These are phyloP conservation scores for Wallacemonas rigidus DNA, from an alignment of 208 protist species.

Conservation along the genomic window DNA sequence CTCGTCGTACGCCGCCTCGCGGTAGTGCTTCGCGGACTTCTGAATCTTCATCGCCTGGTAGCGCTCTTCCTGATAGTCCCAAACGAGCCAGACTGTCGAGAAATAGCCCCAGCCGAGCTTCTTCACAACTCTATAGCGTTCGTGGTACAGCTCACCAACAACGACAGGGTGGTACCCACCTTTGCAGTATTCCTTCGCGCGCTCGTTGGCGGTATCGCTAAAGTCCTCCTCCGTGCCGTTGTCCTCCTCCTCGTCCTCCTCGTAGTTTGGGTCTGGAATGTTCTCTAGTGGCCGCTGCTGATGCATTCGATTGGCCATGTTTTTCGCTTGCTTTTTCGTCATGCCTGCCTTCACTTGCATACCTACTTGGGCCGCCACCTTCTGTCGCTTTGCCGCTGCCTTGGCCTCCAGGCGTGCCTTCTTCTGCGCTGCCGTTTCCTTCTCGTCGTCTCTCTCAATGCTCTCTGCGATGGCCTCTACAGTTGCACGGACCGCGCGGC, in stretches of 20 bases:
- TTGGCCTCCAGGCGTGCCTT: constrained; percentile 19
- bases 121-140: constrained; percentile 92
- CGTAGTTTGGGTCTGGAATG: constrained; percentile 42
- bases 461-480: constrained; percentile 57
- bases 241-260: constrained; percentile 39
- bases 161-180: constrained; percentile 97
- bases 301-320: constrained; percentile 45
- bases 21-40: constrained; percentile 79
- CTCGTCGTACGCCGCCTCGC: constrained; percentile 82
- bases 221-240: constrained; percentile 77
- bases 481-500: constrained; percentile 44
- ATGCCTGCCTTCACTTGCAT: constrained; percentile 67
- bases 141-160: constrained; percentile 93
- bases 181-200: constrained; percentile 82
- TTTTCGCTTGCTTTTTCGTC: constrained; percentile 62
- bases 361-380: constrained; percentile 43
- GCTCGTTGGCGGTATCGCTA: constrained; percentile 88
- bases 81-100: constrained; percentile 98
- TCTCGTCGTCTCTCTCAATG: constrained; percentile 42
- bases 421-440: constrained; percentile 23
- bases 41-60: constrained; percentile 87
- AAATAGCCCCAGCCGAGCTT: constrained; percentile 99
- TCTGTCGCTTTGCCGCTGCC: constrained; percentile 31
- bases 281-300: constrained; percentile 35
- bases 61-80: constrained; percentile 95